A percentile compares a stretch with the other conserved stretches of the same genome.
Evolutionary conservation across 805 yeast species (phyloP).

Genomic region (Candida pseudoglaebosa): DNA sequence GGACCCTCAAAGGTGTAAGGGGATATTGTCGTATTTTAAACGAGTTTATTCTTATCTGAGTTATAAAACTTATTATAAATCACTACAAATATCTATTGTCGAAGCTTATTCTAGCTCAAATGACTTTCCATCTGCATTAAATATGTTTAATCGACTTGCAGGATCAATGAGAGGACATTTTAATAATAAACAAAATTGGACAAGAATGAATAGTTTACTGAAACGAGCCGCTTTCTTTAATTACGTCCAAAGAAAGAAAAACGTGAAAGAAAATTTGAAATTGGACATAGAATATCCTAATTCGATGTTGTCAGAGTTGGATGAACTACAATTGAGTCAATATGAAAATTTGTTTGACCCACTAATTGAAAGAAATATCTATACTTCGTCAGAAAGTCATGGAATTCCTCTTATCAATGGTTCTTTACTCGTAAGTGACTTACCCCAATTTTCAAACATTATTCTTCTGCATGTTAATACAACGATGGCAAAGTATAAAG

Average conservation of each 20-base stretch:
- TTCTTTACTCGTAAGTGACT: slow-evolving; percentile 21
- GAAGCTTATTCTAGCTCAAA: slow-evolving; percentile 26
- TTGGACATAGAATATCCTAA: not conserved
- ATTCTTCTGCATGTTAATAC: slow-evolving; percentile 15
- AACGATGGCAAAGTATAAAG: slow-evolving; percentile 5
- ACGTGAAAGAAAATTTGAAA: slow-evolving; percentile 2
- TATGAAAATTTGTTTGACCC: slow-evolving; percentile 18
- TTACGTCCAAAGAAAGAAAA: slow-evolving; percentile 1
- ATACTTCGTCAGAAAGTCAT: slow-evolving; percentile 16
- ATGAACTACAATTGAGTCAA: slow-evolving; percentile 2
- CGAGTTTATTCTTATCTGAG: slow-evolving; percentile 33
- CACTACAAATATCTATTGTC: slow-evolving; percentile 23
- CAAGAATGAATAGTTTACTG: slow-evolving; percentile 1
- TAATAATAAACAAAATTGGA: slow-evolving; percentile 1
- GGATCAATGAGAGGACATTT: slow-evolving; percentile 1
- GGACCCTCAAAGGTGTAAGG: slow-evolving; percentile 24
- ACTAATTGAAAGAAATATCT: slow-evolving; percentile 22
- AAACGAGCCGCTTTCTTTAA: not conserved
- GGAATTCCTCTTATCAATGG: slow-evolving; percentile 28
- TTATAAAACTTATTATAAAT: slow-evolving; percentile 25
- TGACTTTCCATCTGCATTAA: slow-evolving; percentile 19
- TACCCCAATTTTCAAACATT: slow-evolving; percentile 27
- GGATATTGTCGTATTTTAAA: slow-evolving; percentile 31
- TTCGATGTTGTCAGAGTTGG: slow-evolving; percentile 8
- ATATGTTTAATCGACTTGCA: slow-evolving; percentile 17